Evolutionary conservation across 2,329 filamentous ascomycete species (phyloP), one percentile per base, ranked within the genome.

Genomic region (Aspergillus spinulosporus): DNA sequence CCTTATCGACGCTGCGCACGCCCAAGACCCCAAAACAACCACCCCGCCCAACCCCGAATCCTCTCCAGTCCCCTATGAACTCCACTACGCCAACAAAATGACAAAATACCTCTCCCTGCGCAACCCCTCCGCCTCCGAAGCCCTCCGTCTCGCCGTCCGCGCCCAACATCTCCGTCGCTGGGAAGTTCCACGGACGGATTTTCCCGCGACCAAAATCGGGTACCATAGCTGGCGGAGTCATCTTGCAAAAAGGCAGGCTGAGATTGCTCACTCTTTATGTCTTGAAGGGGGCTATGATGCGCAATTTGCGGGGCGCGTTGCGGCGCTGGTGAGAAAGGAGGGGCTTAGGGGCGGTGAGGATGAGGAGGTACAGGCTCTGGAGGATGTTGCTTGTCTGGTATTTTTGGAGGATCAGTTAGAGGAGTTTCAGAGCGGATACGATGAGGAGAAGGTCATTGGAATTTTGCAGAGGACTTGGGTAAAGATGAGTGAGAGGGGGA

Each of bases 371-470:
- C 88, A 93, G 77, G 80, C 84, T 5, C 78, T 96, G 59, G 91
- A 95, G 76, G 91, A 95, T 74, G 88, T 91, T 45, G 91, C 91
- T 2, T 95, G 90, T 69, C 75, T 96, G 54, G 90, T 95, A 29
- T 96, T 96, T 70, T 75, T 96, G 62, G 90, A 94, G 69, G 90
- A 93, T 69, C 89, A 94, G 69, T 88, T 95, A 61, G 90, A 92
- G 66, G 84, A 82, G 49, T 96, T 94, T 73, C 88, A 90, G 78
- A 80, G 82, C 69, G 81, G 83, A 29, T 81, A 65, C 53, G 68
- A 86, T 52, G 88, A 93, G 74, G 87, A 86, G 49, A 95, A 94
- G 80, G 85, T 91, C 58, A 70, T 93, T 15, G 76, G 75, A 14
- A 90, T 91, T 62, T 69, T 91, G 70, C 77, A 77, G 64, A 90